phyloP scores from a whole-genome alignment of 1,284 basidiomycete genomes.

The Sanguinoderma infundibulare region DNA sequence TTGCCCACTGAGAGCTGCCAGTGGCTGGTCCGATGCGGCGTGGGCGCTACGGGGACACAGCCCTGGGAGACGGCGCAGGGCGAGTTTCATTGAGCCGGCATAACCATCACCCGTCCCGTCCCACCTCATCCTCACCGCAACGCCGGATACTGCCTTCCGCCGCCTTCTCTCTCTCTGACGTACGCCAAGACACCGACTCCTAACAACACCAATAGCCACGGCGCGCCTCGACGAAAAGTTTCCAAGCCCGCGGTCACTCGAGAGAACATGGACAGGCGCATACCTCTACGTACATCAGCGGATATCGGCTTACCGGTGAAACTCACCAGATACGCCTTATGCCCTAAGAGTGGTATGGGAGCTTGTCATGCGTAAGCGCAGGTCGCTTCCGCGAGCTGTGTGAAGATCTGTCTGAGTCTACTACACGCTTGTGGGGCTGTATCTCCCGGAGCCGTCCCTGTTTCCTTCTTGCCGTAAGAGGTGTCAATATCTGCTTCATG shows the following conservation, averaged over 20 bases:
- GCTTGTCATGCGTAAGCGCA: not conserved
- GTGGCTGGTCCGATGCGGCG: not conserved
- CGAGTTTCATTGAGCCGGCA: not conserved
- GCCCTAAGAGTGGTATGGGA: slow-evolving; percentile 22
- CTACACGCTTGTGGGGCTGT: slow-evolving; percentile 11
- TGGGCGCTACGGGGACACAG: not conserved
- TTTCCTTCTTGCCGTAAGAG: slow-evolving; percentile 12
- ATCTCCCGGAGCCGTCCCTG: slow-evolving; percentile 16
- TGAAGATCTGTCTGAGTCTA: slow-evolving; percentile 15
- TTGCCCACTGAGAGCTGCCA: too few relatives aligned
- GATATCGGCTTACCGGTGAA: slow-evolving; percentile 23
- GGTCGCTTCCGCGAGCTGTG: slow-evolving; percentile 13
- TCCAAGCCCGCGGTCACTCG: not conserved
- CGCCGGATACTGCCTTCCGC: not conserved
- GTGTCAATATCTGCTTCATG: slow-evolving; percentile 8
- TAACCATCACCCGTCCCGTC: slow-evolving; percentile 1
- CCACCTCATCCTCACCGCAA: not conserved
- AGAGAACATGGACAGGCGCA: not conserved
- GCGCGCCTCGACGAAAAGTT: not conserved
- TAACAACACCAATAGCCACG: not conserved
- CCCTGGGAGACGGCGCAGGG: not conserved
- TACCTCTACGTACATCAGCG: not conserved
- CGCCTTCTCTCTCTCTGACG: not conserved
- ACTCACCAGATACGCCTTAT: slow-evolving; percentile 12
- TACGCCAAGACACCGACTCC: not conserved